A percentile compares a stretch with the other conserved stretches of the same genome.
Evolutionary conservation across 2,329 filamentous ascomycete genomes (phyloP).

Genomic region (Neoarthrinium moseri): DNA sequence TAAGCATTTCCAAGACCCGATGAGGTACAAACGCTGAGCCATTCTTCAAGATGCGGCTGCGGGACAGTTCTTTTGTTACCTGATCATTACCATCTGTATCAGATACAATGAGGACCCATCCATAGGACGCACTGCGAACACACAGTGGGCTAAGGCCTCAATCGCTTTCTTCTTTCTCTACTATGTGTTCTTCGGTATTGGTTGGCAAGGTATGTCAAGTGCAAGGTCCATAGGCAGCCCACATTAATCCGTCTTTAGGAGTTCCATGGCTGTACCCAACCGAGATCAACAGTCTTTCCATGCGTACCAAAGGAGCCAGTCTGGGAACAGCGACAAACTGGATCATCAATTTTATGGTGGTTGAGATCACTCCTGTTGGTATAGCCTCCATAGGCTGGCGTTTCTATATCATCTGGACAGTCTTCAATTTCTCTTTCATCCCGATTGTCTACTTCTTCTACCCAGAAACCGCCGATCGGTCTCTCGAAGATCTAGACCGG

Average conservation of each 20-base stretch:
- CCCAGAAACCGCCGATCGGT: slow-evolving; percentile 14
- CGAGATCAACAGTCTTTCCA: slow-evolving; percentile 43
- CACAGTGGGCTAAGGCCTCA: slow-evolving; percentile 27
- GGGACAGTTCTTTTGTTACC: slow-evolving; percentile 51
- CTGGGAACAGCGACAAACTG: slow-evolving; percentile 32
- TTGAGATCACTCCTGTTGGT: slow-evolving; percentile 31
- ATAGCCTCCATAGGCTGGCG: slow-evolving; percentile 44
- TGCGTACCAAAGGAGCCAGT: slow-evolving; percentile 31
- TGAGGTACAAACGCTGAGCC: not conserved
- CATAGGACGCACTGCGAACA: slow-evolving; percentile 8
- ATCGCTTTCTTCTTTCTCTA: slow-evolving; percentile 53
- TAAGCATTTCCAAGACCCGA: slow-evolving; percentile 4
- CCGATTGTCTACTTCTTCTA: slow-evolving; percentile 25
- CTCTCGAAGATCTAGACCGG: slow-evolving; percentile 22
- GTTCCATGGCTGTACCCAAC: slow-evolving; percentile 45
- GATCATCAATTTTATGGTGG: slow-evolving; percentile 32
- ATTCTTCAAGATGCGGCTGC: slow-evolving; percentile 34
- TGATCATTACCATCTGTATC: slow-evolving; percentile 22
- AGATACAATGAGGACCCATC: slow-evolving; percentile 12
- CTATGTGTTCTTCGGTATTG: slow-evolving; percentile 52
- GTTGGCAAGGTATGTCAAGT: slow-evolving; percentile 33
- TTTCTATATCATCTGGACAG: slow-evolving; percentile 50
- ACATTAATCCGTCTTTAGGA: slow-evolving; percentile 13
- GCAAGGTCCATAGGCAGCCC: not conserved
- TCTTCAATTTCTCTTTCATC: slow-evolving; percentile 40